phyloP scores from a whole-genome alignment of 2,329 filamentous ascomycete genomes.

The Thelonectria rubi region DNA sequence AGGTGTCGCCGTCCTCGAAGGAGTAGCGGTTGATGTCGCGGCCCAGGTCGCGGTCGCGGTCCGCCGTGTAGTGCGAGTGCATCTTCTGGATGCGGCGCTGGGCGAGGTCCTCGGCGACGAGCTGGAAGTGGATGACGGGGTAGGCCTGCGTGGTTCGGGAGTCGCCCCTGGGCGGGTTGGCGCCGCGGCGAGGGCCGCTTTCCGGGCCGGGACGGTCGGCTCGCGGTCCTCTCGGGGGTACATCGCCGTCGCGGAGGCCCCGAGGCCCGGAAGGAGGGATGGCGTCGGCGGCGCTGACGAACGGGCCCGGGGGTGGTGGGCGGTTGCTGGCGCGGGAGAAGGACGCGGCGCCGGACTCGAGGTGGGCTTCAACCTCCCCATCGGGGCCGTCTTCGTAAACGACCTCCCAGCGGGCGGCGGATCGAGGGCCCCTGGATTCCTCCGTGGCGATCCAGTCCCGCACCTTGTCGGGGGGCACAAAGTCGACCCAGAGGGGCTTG shows the following conservation, averaged over 20 bases:
- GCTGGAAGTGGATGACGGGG: constrained; percentile 58
- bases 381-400: constrained; percentile 69
- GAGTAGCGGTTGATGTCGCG: constrained; percentile 73
- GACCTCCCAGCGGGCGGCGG: constrained; percentile 73
- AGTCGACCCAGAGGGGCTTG: constrained; percentile 88
- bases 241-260: constrained; percentile 36
- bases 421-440: constrained; percentile 57
- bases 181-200: constrained; percentile 27
- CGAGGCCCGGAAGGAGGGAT: constrained; percentile 50
- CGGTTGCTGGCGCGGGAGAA: constrained; percentile 29
- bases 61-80: constrained; percentile 56
- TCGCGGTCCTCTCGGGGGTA: constrained; percentile 50
- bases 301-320: constrained; percentile 28
- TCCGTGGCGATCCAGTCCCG: constrained; percentile 79
- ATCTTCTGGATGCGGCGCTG: constrained; percentile 70
- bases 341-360: constrained; percentile 50
- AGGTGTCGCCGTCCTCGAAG: constrained; percentile 71
- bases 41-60: constrained; percentile 53
- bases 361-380: constrained; percentile 62
- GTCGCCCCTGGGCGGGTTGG: constrained; percentile 29
- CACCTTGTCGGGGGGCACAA: constrained; percentile 80
- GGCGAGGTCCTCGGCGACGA: constrained; percentile 71
- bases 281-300: constrained; percentile 43
- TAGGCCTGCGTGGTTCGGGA: constrained; percentile 51
- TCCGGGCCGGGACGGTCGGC: constrained; percentile 48